Conservation (phyloP, 2,329 filamentous ascomycete species). For the Aplosporella prunicola region DNA sequence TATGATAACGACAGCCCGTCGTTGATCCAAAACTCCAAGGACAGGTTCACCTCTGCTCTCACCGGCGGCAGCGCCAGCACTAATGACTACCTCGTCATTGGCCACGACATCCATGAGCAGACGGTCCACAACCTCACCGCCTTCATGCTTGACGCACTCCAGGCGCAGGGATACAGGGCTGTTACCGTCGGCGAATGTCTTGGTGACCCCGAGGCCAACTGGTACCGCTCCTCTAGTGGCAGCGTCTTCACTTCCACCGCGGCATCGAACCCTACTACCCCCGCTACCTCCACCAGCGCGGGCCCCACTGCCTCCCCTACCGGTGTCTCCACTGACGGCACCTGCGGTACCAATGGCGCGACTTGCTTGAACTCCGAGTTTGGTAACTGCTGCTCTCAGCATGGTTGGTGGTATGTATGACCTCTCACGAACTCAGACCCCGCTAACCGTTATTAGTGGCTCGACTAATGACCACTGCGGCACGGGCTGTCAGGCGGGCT, state of each 20-base stretch:
- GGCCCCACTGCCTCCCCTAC: constrained; percentile 9
- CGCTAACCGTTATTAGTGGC: not conserved
- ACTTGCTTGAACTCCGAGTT: constrained; percentile 11
- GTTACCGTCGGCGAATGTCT: constrained; percentile 42
- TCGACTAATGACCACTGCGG: constrained; percentile 18
- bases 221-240: constrained; percentile 32
- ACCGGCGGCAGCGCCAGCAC: constrained; percentile 21
- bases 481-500: constrained; percentile 18
- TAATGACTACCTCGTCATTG: constrained; percentile 43
- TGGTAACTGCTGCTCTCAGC: constrained; percentile 20
- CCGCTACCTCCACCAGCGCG: constrained; percentile 16
- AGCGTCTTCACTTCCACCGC: constrained; percentile 14
- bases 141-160: constrained; percentile 34
- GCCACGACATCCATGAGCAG: constrained; percentile 40
- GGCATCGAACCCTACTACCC: constrained; percentile 26
- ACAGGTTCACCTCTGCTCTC: constrained; percentile 42
- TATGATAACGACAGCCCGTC: constrained; percentile 46
- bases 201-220: constrained; percentile 36
- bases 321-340: constrained; percentile 18
- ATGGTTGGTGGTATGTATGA: constrained; percentile 10
- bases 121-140: constrained; percentile 36
- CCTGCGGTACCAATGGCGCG: constrained; percentile 14
- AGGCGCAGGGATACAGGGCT: constrained; percentile 32
- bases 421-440: not conserved
- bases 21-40: constrained; percentile 44